Base-by-base conservation (phyloP, 1,284 basidiomycete genomes). In the Nidula niveotomentosa region DNA sequence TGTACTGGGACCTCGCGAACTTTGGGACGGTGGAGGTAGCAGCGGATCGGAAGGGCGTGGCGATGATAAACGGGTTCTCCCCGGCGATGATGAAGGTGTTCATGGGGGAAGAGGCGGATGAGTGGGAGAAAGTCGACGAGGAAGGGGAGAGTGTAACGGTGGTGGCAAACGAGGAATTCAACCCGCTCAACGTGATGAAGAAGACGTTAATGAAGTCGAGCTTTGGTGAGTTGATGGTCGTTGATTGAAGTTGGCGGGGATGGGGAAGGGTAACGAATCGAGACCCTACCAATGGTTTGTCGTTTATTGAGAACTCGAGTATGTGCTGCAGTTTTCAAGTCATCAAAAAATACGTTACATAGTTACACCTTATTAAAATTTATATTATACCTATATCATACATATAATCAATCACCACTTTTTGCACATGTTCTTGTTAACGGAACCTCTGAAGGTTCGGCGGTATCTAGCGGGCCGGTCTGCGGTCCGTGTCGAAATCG, bases 11-110 rank as follows among this genome's bases (percentile, higher is more conserved):
- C 61, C 62, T 85, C 50, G 65, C 66, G 0, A 62, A 58, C 0
- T 50, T 49, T 17, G 65, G 62, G 45, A 75, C 78, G 48, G 82
- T 81, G 13, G 71, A 73, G 52, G 75, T 72, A 10, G 74, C 82
- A 43, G 53, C 54, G 8, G 59, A 62, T 23, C 69, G 72, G 62
- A 72, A 78, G 62, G 87, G 88, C 3, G 84, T 87, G 8, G 83
- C 84, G 39, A 70, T 90, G 62, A 75, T 90, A 71, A 86, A 78
- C 60, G 88, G 87, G 49, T 90, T 85, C 61, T 87, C 84, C 48
- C 77, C 82, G 15, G 75, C 80, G 53, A 74, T 90, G 76, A 68
- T 91, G 74, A 90, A 90, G 74, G 76, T 84, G 55, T 90, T 90
- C 63, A 79, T 90, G 78, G 83, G 77, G 15, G 80, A 78, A 30